phyloP scores from a whole-genome alignment of 768 basidiomycete genomes.

The Xerocomellus chrysenteron region DNA sequence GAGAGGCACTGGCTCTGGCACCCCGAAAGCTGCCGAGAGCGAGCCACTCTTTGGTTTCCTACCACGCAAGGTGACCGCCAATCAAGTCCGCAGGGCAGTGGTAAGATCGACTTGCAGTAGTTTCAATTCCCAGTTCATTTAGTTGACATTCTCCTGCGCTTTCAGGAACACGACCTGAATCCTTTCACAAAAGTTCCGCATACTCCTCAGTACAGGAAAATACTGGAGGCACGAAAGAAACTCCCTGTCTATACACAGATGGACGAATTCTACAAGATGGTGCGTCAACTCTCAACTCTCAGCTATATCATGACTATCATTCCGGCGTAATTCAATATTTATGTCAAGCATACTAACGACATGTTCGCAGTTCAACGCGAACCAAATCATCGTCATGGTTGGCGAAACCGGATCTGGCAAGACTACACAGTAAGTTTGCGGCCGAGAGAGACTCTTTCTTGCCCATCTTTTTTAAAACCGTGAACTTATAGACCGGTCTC shows the following conservation, averaged over 20 bases:
- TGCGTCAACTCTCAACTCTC: constrained; percentile 41
- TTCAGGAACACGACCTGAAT: constrained; percentile 75
- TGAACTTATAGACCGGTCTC: constrained; percentile 28
- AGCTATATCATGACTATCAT: background rate
- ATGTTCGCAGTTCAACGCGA: constrained; percentile 22
- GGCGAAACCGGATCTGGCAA: constrained; percentile 96
- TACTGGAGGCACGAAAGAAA: constrained; percentile 80
- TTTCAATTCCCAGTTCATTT: background rate
- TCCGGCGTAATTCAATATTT: background rate
- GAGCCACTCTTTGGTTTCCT: constrained; percentile 75
- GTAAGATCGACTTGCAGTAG: constrained; percentile 40
- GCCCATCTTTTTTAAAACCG: constrained; percentile 19
- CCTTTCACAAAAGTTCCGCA: constrained; percentile 85
- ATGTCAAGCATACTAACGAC: background rate
- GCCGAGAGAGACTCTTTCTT: constrained; percentile 17
- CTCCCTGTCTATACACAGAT: constrained; percentile 91
- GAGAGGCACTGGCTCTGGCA: constrained; percentile 18
- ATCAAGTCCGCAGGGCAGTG: constrained; percentile 68
- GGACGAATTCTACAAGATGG: constrained; percentile 89
- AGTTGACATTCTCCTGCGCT: background rate
- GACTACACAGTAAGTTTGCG: constrained; percentile 79
- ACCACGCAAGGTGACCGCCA: constrained; percentile 63
- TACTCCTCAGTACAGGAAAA: constrained; percentile 79
- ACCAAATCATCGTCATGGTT: constrained; percentile 89
- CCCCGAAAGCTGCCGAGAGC: constrained; percentile 28